phyloP scores from a whole-genome alignment of 192 early-diverging fungal genomes.

The Backusella psychrophila region DNA sequence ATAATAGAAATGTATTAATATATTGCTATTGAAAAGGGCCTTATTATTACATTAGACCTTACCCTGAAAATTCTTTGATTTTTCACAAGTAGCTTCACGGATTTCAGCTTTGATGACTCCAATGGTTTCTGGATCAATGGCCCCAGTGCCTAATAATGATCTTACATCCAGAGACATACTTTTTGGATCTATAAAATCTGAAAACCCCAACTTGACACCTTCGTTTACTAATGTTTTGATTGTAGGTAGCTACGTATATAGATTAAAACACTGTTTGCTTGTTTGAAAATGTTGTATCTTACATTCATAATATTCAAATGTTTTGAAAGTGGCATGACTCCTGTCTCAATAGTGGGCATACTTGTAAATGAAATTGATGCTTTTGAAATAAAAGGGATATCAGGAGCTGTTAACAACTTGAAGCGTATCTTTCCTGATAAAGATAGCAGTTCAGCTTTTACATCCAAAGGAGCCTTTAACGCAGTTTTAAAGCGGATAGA shows the following conservation, averaged over 20 bases:
- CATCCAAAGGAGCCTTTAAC: slow-evolving; percentile 13
- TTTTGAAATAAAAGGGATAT: slow-evolving; percentile 26
- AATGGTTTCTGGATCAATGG: slow-evolving; percentile 19
- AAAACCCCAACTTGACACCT: slow-evolving; percentile 21
- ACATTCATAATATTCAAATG: slow-evolving; percentile 34
- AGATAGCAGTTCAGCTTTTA: slow-evolving; percentile 23
- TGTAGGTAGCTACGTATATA: slow-evolving; percentile 12
- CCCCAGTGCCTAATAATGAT: slow-evolving; percentile 5
- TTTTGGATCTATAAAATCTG: slow-evolving; percentile 27
- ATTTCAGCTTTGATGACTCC: slow-evolving; percentile 33
- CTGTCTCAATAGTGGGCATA: slow-evolving; percentile 25
- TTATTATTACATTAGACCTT: background rate
- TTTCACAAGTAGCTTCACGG: slow-evolving; percentile 10
- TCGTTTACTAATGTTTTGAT: slow-evolving; percentile 23
- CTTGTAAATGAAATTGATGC: slow-evolving; percentile 26
- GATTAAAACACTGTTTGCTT: background rate
- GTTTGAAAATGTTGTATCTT: background rate
- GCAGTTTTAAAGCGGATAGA: slow-evolving; percentile 22
- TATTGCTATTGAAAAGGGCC: background rate
- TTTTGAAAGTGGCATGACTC: slow-evolving; percentile 28
- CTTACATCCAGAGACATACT: slow-evolving; percentile 25
- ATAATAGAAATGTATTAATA: background rate
- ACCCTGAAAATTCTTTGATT: slow-evolving; percentile 13
- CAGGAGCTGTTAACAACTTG: slow-evolving; percentile 29
- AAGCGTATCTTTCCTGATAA: slow-evolving; percentile 29